Evolutionary conservation across 345 rosid species (phyloP).

Genomic region (Pistacia atlantica): DNA sequence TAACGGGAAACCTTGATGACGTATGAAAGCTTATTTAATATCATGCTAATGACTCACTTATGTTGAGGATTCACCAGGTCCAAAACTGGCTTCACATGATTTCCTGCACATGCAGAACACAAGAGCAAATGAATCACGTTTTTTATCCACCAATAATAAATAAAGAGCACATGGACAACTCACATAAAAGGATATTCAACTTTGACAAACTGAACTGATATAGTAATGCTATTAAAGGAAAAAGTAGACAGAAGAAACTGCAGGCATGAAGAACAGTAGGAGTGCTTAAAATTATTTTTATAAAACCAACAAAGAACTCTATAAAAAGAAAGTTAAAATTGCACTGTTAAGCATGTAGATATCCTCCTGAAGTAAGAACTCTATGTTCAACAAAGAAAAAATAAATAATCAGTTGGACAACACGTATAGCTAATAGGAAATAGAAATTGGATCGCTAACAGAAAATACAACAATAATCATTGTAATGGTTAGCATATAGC

Average conservation of each 20-base stretch:
- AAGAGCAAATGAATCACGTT: background rate
- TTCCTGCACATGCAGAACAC: slow-evolving; percentile 47
- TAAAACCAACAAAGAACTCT: background rate
- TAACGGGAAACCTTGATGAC: background rate
- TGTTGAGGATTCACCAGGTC: slow-evolving; percentile 84
- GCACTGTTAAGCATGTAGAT: background rate
- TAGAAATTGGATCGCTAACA: background rate
- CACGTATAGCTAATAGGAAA: slow-evolving; percentile 4
- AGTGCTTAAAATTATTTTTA: background rate
- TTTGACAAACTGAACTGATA: background rate
- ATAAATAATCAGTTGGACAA: slow-evolving; percentile 9
- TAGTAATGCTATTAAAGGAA: background rate
- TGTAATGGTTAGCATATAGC: background rate
- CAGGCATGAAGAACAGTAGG: slow-evolving; percentile 1
- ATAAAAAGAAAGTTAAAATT: background rate
- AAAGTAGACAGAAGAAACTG: slow-evolving; percentile 2
- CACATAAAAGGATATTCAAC: background rate
- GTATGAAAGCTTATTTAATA: slow-evolving; percentile 1
- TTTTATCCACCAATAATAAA: too few species aligned
- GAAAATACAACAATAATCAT: background rate
- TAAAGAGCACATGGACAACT: too few species aligned
- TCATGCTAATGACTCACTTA: slow-evolving; percentile 56
- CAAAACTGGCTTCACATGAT: slow-evolving; percentile 59
- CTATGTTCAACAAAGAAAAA: background rate
- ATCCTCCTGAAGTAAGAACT: background rate